Evolutionary conservation across 352 stramenopile genomes (phyloP), one percentile per base, ranked within the genome.

Genomic region (Globisporangium paddicum): DNA sequence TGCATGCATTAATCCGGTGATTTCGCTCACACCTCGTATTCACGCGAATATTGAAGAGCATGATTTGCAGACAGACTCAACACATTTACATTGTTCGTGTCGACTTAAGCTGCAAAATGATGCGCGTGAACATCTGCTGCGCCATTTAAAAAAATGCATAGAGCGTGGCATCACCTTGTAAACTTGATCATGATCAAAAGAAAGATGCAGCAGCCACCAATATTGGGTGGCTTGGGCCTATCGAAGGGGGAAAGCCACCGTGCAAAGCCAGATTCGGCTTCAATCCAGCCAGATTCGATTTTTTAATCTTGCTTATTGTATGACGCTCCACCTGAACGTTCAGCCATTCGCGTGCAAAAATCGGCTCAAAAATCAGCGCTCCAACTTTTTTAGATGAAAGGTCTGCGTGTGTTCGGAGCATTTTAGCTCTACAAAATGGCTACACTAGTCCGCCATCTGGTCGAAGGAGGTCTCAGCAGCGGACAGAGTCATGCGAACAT

Each of bases 101-200:
- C 44, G 44, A 50, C 44, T 50, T 50, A 50, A 7, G 4, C 18
- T 50, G 44, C 19, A 19, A 50, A 50, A 50, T 19, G 44, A 50
- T 50, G 44, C 34, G 44, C 44, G 44, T 49, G 44, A 34, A 41
- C 35, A 50, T 9, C 44, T 50, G 44, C 44, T 50, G 26, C 18
- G 44, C 9, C 23, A 35, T 50, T 50, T 50, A 21, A 19, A 50
- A 49, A 34, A 50, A 25, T 14, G 44, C 44, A 50, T 50, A 50
- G 44, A 50, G 44, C 44, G 34, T 34, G 23, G 13, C 44, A 18
- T 19, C 10, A 10, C 2, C 18, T 10, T 6, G 5, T 50, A 7
- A 34, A n/a, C 11, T 5, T 13, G 42, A 5, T 26, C 13, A 10
- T n/a, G n/a, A n/a, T n/a, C n/a, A n/a, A n/a, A n/a, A n/a, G n/a